Evolutionary conservation across 371 early-diverging fungal genomes (phyloP).

Genomic region (Actinomucor elegans): DNA sequence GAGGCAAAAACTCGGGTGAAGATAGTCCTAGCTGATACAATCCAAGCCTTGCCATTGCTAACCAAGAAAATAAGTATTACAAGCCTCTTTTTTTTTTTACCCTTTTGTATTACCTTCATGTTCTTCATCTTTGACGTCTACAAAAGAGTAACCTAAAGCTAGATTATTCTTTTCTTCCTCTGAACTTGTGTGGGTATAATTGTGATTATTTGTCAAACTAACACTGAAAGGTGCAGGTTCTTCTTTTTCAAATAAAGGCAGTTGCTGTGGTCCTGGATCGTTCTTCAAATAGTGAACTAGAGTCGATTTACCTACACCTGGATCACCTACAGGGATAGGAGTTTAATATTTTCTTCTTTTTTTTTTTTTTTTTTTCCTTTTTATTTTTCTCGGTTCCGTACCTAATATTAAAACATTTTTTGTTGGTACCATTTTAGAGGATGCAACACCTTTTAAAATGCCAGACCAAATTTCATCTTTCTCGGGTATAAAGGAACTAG

Average conservation of each 20-base stretch:
- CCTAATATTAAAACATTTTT: conserved; percentile 76
- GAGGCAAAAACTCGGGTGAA: conserved; percentile 62
- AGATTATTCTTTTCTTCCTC: conserved; percentile 55
- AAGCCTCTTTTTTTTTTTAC: not conserved
- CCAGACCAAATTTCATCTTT: conserved; percentile 77
- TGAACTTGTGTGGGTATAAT: conserved; percentile 23
- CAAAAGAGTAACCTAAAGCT: conserved; percentile 75
- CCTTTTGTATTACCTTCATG: conserved; percentile 50
- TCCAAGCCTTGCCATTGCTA: conserved; percentile 73
- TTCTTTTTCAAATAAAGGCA: conserved; percentile 17
- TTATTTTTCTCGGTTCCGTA: conserved; percentile 9
- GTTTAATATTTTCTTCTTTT: too few relatives aligned
- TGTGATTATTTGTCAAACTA: conserved; percentile 10
- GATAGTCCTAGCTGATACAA: conserved; percentile 76
- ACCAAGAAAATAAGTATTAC: too few relatives aligned
- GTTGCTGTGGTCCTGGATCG: conserved; percentile 41
- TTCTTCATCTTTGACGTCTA: conserved; percentile 80
- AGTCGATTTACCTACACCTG: conserved; percentile 69
- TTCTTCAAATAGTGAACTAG: conserved; percentile 63
- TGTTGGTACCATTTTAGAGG: conserved; percentile 67
- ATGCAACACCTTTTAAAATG: conserved; percentile 69
- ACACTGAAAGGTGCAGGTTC: conserved; percentile 19
- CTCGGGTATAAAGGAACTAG: conserved; percentile 26
- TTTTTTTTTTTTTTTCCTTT: too few relatives aligned
- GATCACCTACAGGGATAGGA: conserved; percentile 48